Evolutionary conservation across 1,139 yeast genomes (phyloP).

Genomic region (Meyerozyma guilliermondii): DNA sequence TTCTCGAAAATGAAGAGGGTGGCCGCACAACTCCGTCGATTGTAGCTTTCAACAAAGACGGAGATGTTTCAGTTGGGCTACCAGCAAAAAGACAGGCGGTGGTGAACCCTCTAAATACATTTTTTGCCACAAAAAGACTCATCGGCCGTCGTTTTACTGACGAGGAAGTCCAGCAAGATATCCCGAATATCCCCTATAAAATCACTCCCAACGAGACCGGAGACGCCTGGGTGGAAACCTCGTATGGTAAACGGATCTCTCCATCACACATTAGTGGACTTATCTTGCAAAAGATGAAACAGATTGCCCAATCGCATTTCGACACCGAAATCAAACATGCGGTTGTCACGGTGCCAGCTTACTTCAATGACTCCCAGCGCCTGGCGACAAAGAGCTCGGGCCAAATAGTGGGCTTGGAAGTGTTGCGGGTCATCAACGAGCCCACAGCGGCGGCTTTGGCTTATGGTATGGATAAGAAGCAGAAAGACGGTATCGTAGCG

Average conservation of each 20-base stretch:
- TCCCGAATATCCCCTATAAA: slow-evolving; percentile 48
- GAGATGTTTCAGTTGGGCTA: slow-evolving; percentile 47
- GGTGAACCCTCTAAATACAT: slow-evolving; percentile 63
- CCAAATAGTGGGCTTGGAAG: slow-evolving; percentile 58
- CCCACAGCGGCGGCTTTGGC: slow-evolving; percentile 85
- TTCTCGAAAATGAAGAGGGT: slow-evolving; percentile 66
- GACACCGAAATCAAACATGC: slow-evolving; percentile 44
- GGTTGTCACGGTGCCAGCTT: slow-evolving; percentile 78
- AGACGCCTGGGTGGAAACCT: slow-evolving; percentile 56
- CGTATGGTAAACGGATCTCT: slow-evolving; percentile 32
- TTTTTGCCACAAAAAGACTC: slow-evolving; percentile 68
- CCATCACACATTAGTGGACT: slow-evolving; percentile 57
- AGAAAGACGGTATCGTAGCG: slow-evolving; percentile 61
- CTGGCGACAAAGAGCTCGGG: slow-evolving; percentile 77
- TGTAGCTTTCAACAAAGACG: slow-evolving; percentile 48
- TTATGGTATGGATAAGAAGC: slow-evolving; percentile 56
- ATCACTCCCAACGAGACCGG: slow-evolving; percentile 52
- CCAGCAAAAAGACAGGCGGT: slow-evolving; percentile 66
- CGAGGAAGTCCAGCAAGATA: slow-evolving; percentile 60
- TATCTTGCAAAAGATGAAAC: slow-evolving; percentile 50
- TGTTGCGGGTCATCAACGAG: slow-evolving; percentile 67
- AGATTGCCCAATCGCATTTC: slow-evolving; percentile 45
- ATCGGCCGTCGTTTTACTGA: slow-evolving; percentile 66
- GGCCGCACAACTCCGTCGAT: slow-evolving; percentile 69
- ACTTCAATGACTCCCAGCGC: slow-evolving; percentile 73